Conservation (phyloP, 352 stramenopile genomes). For the Phytopythium sindhum region DNA sequence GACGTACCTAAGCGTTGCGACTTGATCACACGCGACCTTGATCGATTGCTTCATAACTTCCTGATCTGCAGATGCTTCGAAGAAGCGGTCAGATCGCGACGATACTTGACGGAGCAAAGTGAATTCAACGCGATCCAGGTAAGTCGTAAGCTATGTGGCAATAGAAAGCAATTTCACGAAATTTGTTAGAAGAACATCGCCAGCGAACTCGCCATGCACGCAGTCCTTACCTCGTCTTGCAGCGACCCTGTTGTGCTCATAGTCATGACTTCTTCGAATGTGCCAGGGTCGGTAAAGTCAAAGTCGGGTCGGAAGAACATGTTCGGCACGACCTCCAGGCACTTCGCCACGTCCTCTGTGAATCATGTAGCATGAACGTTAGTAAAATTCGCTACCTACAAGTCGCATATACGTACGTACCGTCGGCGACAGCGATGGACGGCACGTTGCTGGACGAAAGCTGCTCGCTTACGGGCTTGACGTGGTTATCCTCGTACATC, state of each 20-base stretch:
- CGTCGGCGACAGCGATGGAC: conserved; percentile 72
- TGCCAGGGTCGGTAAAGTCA: conserved; percentile 68
- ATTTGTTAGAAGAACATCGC: conserved; percentile 15
- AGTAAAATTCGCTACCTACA: not conserved
- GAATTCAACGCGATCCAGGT: conserved; percentile 84
- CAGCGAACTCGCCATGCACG: not conserved
- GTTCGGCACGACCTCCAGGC: conserved; percentile 65
- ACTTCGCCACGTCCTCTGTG: conserved; percentile 80
- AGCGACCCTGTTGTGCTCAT: conserved; percentile 50
- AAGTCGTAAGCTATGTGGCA: conserved; percentile 46
- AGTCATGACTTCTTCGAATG: conserved; percentile 80
- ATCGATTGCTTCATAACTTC: conserved; percentile 87
- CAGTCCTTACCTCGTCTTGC: conserved; percentile 58
- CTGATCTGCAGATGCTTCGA: conserved; percentile 79
- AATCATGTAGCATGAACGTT: not conserved
- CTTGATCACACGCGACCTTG: conserved; percentile 71
- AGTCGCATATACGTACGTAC: conserved; percentile 22
- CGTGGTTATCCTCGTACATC: conserved; percentile 75
- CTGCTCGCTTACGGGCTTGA: conserved; percentile 74
- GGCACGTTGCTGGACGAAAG: conserved; percentile 82
- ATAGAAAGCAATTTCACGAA: not conserved
- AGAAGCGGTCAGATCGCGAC: conserved; percentile 81
- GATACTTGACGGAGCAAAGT: conserved; percentile 82
- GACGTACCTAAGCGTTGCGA: conserved; percentile 66
- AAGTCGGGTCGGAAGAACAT: conserved; percentile 81